Evolutionary conservation across 2,329 filamentous ascomycete genomes (phyloP), one percentile per base, ranked within the genome.

Genomic region (Mycosphaerella sp.): DNA sequence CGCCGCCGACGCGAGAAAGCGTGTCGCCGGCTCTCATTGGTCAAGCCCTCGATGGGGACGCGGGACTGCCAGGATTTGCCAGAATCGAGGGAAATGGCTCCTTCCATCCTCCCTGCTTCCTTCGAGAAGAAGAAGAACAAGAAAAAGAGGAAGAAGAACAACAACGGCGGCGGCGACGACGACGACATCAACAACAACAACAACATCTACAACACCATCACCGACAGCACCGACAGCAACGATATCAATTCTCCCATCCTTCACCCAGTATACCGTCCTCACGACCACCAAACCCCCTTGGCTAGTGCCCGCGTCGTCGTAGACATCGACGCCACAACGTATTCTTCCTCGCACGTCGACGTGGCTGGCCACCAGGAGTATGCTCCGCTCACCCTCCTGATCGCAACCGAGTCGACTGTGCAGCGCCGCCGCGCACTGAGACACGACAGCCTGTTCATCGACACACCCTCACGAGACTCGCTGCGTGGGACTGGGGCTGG

Each of bases 301-400:
- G 40, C 44, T 25, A 27, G 35, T 41, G 44, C 44, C 9, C 36
- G 44, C 44, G 41, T 48, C 44, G 25, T 41, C 36, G 25, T 41
- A 14, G 37, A 48, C 21, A 17, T 13, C 41, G 30, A 34, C 30
- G n/a, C 13, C 34, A 40, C 34, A 16, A 40, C 27, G 17, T 41
- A 41, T 48, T 41, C 37, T 27, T 48, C 44, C 37, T 27, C 36
- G 14, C 37, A 41, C 44, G 25, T 28, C 44, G 44, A 48, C 28
- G 40, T 36, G 44, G 27, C 44, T 21, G 18, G 21, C 39, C 10
- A 47, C 13, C 36, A 41, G n/a, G 18, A 57, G 28, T 39, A 63
- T 59, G 59, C 57, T 46, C 57, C 57, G 35, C 44, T 61, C 41
- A 56, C 45, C 41, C 56, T 57, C 36, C 55, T 62, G 35, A 56